Evolutionary conservation across 805 yeast species (phyloP), one percentile per base, ranked within the genome.

Genomic region (Candida insectorum): DNA sequence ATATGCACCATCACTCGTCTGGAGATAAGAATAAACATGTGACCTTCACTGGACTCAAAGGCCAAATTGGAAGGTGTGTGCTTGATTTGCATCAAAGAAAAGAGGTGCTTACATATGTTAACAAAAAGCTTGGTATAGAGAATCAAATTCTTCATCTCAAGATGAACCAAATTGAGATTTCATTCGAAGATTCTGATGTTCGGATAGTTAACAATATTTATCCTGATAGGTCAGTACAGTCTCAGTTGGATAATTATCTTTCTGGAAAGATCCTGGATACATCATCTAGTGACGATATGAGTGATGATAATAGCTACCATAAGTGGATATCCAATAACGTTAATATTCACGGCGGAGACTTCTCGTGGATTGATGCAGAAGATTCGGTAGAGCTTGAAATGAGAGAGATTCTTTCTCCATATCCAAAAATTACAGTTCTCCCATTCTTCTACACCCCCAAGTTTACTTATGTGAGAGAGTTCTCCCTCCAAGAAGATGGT

Each of bases 361-460:
- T 45, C 24, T 51, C 63, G 7, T 88, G 96, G 96, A 65, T 76
- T 30, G 94, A 87, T 48, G 58, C 65, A 15, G 82, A 83, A 37
- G 96, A 88, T 52, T 88, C 75, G 45, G 62, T 75, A 8, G 96
- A 88, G 45, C 50, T 87, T 26, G 85, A 82, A 39, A 60, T 69
- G 30, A 52, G 66, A 8, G 69, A 73, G 4, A 44, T 64, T 1
- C 53, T 62, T 4, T 55, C 62, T 50, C 39, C 63, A 44, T 31
- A 62, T 23, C 79, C 79, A 1, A 56, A 56, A 18, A 57, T 76
- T 10, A 59, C 60, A 28, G 59, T 73, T 1, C 41, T 64, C 5
- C 80, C 81, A 0, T 63, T 77, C 24, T 53, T 69, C 33, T 62
- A 44, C 30, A 66, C 83, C 5, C 86, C 86, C 1, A 60, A 76